Percentiles rank a stretch among this genome's conserved stretches.
phyloP scores from a whole-genome alignment of 2,329 filamentous ascomycete species.

The Coniochaeta pulveracea region DNA sequence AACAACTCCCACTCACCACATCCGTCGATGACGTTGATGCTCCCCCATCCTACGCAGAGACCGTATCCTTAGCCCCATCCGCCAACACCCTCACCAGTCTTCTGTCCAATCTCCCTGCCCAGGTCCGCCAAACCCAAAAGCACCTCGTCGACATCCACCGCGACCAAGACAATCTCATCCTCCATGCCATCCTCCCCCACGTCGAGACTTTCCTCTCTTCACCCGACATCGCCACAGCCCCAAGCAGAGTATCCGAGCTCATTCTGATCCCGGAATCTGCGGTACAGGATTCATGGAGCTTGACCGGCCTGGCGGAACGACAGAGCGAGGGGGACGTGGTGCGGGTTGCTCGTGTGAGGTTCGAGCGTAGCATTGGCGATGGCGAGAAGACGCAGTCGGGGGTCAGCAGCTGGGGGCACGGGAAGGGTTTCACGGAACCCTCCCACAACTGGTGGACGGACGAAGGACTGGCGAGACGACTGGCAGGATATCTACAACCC shows the following conservation, averaged over 20 bases:
- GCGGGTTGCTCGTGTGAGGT: slow-evolving; percentile 19
- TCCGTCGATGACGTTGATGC: not conserved
- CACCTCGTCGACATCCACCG: slow-evolving; percentile 4
- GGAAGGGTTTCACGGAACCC: not conserved
- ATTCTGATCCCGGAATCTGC: slow-evolving; percentile 31
- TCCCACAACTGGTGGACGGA: slow-evolving; percentile 38
- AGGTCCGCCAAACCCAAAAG: not conserved
- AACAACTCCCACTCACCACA: not conserved
- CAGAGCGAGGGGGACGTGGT: slow-evolving; percentile 18
- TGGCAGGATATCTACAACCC: slow-evolving; percentile 32
- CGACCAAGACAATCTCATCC: slow-evolving; percentile 26
- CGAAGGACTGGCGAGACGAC: slow-evolving; percentile 29
- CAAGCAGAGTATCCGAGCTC: slow-evolving; percentile 25
- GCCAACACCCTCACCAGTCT: slow-evolving; percentile 3
- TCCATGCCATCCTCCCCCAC: slow-evolving; percentile 22
- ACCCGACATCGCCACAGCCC: slow-evolving; percentile 21
- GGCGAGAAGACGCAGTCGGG: not conserved
- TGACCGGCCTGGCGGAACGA: slow-evolving; percentile 21
- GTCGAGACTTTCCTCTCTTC: slow-evolving; percentile 26
- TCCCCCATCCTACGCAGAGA: slow-evolving; percentile 14
- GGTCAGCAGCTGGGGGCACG: not conserved
- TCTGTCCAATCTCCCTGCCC: slow-evolving; percentile 1
- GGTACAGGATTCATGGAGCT: slow-evolving; percentile 23
- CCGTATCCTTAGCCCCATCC: slow-evolving; percentile 5
- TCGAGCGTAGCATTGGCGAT: slow-evolving; percentile 8